Evolutionary conservation across 192 early-diverging fungal genomes (phyloP), one percentile per base, ranked within the genome.

Genomic region (Spinellus fusiger): DNA sequence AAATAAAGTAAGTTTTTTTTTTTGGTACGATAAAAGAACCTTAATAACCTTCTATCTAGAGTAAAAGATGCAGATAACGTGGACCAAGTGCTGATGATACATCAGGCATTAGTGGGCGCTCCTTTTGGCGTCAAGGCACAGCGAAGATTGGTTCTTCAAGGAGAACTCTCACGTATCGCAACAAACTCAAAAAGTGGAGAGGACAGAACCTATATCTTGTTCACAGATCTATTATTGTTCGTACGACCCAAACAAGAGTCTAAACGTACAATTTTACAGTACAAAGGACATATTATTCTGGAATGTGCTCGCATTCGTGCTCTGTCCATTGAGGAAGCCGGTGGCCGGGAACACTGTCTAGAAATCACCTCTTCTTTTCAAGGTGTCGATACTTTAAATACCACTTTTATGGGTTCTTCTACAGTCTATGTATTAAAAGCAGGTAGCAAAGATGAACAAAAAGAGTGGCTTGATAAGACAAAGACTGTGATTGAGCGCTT

Each of bases 1-100:
- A 33, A 35, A 25, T 35, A 46, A 54, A 46, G 57, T 66, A 49
- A 49, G 62, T 54, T 23, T 18, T 32, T 35, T 20, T 46, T 15
- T 23, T 34, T 25, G 13, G 8, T 23, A 5, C 22, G 12, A 9
- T 8, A 29, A 23, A 5, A 37, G 22, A 46, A 40, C 15, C 40
- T 9, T 26, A 18, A 18, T 12, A 37, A 15, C 32, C 7, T 33
- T 48, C 5, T 46, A 38, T 15, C 13, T 18, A 71, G 64, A 58
- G 22, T 66, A 15, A 47, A 32, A 25, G 33, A 65, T 40, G 48
- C 56, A 16, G 48, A 57, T 53, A 65, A 66, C 23, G 48, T 71
- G 22, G 60, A 61, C 38, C 64, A 66, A 46, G 59, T 71, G 5
- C 40, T 60, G 1, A 46, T 59, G 47, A 49, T 71, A n/a, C 63